Evolutionary conservation across 2,329 filamentous ascomycete genomes (phyloP).

Genomic region (Chrysoporthe deuterocubensis): DNA sequence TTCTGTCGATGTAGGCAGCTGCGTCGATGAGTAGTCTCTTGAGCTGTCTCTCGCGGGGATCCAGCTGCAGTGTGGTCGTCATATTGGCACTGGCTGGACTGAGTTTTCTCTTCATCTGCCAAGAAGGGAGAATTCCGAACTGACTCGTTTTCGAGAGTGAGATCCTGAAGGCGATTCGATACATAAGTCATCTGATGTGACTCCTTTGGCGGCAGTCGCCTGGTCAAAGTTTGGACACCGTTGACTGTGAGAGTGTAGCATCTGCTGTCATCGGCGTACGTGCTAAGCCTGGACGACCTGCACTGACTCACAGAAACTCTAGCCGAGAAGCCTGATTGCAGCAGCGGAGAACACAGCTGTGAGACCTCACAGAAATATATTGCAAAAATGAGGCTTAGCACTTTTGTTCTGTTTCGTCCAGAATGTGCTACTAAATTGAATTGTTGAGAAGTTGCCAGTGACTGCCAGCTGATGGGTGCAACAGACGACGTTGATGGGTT

Average conservation of each 20-base stretch:
- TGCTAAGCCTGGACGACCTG: neutral
- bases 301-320: neutral
- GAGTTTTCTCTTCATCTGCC: conserved; percentile 30
- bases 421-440: too few species aligned
- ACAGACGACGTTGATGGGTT: neutral
- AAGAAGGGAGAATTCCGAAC: neutral
- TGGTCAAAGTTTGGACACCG: neutral
- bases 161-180: neutral
- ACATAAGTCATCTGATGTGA: conserved; percentile 23
- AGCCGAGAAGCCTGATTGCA: neutral
- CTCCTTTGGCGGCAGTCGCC: conserved; percentile 1
- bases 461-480: neutral
- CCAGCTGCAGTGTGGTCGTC: conserved; percentile 57
- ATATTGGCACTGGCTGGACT: conserved; percentile 20
- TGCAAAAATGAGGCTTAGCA: neutral
- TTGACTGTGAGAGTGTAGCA: neutral
- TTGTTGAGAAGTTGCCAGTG: neutral
- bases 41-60: conserved; percentile 71
- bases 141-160: neutral
- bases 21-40: conserved; percentile 80
- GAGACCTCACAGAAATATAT: neutral
- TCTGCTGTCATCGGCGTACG: neutral
- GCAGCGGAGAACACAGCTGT: neutral
- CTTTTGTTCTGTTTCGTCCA: neutral
- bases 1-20: conserved; percentile 68